Conservation (phyloP, 495 filamentous ascomycete species). For the Sphaerosporella brunnea region DNA sequence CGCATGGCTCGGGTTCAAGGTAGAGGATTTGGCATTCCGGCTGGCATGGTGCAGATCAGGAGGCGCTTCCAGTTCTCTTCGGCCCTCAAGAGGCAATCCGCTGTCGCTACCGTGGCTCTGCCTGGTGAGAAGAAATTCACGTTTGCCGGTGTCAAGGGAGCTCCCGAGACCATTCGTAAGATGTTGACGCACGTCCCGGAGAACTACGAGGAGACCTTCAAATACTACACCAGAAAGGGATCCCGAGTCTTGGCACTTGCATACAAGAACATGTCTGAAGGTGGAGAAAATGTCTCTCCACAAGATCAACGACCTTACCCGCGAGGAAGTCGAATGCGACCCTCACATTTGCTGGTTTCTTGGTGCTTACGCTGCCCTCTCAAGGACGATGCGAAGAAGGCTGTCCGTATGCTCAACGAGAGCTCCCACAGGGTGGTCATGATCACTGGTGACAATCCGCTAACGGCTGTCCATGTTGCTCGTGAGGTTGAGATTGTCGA, state of each 20-base stretch:
- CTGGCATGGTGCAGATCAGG: constrained; percentile 62
- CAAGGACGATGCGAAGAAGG: constrained; percentile 87
- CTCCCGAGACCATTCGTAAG: constrained; percentile 83
- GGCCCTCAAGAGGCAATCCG: constrained; percentile 85
- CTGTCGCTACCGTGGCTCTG: constrained; percentile 65
- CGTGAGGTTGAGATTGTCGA: constrained; percentile 95
- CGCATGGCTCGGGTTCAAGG: constrained; percentile 32
- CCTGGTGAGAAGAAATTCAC: constrained; percentile 58
- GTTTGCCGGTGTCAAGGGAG: constrained; percentile 89
- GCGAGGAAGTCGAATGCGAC: constrained; percentile 66
- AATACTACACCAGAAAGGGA: constrained; percentile 89
- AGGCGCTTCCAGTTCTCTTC: constrained; percentile 98
- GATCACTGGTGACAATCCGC: constrained; percentile 97
- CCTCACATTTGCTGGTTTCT: constrained; percentile 86
- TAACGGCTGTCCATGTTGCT: constrained; percentile 92
- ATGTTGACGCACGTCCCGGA: constrained; percentile 72
- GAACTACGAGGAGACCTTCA: constrained; percentile 95
- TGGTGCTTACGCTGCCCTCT: constrained; percentile 87
- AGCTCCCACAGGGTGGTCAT: constrained; percentile 96
- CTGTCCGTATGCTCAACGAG: constrained; percentile 94
- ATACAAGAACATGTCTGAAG: constrained; percentile 72
- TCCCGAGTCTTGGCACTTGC: constrained; percentile 83
- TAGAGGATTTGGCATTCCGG: constrained; percentile 30
- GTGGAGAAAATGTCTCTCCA: constrained; percentile 58
- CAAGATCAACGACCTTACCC: constrained; percentile 78